Evolutionary conservation across 176 grass and related monocot genomes (phyloP).

Genomic region (Cenchrus americanus): DNA sequence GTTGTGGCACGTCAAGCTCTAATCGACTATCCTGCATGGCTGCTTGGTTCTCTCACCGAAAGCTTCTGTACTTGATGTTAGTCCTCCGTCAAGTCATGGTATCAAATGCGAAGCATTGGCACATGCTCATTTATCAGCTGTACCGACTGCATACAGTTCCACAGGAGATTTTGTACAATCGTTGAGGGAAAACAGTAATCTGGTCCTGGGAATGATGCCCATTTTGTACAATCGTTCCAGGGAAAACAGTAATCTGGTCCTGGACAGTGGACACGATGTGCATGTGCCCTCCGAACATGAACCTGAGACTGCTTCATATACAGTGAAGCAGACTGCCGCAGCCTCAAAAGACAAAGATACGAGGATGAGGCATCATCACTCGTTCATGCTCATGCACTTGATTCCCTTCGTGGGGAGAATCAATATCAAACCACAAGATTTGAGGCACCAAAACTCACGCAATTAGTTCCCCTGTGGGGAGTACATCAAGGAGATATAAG

Average conservation of each 20-base stretch:
- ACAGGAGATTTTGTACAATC: not conserved
- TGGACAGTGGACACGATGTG: no score
- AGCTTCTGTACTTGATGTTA: not conserved
- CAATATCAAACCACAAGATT: not conserved
- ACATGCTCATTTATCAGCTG: not conserved
- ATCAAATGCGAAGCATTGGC: not conserved
- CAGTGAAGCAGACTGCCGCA: not conserved
- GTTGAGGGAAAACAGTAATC: not conserved
- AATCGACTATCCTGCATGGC: not conserved
- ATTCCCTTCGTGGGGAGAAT: not conserved
- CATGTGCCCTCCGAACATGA: not conserved
- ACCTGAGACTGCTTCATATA: not conserved
- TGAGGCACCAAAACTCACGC: not conserved
- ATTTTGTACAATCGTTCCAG: not conserved
- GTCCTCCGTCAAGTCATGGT: not conserved
- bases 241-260: not conserved
- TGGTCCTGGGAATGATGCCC: no score
- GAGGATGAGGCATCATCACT: not conserved
- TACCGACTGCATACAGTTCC: not conserved
- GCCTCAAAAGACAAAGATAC: not conserved
- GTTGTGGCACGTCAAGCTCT: not conserved
- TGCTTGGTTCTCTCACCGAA: not conserved
- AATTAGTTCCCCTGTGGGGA: not conserved
- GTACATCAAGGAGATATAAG: not conserved
- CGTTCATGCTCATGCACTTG: not conserved